Conservation (phyloP, 352 stramenopile genomes). For the Phytophthora sojae region DNA sequence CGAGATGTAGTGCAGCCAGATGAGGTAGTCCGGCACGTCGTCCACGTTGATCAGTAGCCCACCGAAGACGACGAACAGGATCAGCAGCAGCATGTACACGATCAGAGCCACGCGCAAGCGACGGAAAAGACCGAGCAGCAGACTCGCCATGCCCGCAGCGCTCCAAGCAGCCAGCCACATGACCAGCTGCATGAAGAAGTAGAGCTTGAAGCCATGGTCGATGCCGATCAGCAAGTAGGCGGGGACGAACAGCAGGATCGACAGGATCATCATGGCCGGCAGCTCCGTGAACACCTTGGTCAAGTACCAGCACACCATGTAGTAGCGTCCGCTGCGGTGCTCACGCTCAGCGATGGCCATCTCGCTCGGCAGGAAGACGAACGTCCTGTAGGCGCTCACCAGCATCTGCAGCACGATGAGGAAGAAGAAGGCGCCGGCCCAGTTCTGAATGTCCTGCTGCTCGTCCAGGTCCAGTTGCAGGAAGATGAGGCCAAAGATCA, state of each 20-base stretch:
- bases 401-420: conserved; percentile 50
- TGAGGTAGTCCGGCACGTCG: conserved; percentile 58
- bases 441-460: conserved; percentile 56
- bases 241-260: conserved; percentile 49
- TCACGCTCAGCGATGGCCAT: conserved; percentile 41
- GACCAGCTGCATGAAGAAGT: conserved; percentile 59
- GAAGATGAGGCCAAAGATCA: conserved; percentile 58
- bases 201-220: conserved; percentile 49
- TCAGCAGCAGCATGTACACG: conserved; percentile 39
- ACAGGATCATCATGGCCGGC: conserved; percentile 45
- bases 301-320: conserved; percentile 43
- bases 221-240: conserved; percentile 57
- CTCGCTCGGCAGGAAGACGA: conserved; percentile 41
- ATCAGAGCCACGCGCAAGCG: conserved; percentile 40
- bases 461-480: conserved; percentile 46
- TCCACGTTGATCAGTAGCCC: conserved; percentile 54
- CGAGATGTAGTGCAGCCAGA: conserved; percentile 70
- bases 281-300: conserved; percentile 50
- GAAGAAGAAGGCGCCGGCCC: conserved; percentile 56
- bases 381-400: conserved; percentile 33
- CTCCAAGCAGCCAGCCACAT: conserved; percentile 49
- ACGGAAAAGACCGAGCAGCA: conserved; percentile 48
- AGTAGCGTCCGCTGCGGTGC: conserved; percentile 36
- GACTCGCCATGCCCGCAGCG: conserved; percentile 36
- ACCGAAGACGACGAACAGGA: conserved; percentile 56